Evolutionary conservation across 345 rosid genomes (phyloP).

Genomic region (Eucalyptus pauciflora): DNA sequence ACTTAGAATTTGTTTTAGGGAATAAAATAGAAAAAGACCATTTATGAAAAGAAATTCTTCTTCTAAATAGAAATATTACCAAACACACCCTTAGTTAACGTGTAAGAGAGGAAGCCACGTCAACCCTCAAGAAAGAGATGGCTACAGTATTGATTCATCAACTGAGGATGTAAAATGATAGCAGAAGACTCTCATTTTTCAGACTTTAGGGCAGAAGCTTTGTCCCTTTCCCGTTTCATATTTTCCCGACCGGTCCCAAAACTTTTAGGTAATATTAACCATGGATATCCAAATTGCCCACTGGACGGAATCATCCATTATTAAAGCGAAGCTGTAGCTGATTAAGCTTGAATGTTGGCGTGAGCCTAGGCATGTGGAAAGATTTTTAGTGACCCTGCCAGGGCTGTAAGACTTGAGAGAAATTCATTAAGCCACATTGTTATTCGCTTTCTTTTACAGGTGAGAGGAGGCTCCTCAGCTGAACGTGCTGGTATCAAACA

Average conservation of each 20-base stretch:
- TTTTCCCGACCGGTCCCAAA: not conserved
- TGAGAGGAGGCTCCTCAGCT: not conserved
- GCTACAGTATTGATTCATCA: not conserved
- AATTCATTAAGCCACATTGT: not conserved
- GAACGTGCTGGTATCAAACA: not conserved
- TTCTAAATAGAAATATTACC: no score
- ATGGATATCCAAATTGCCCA: not conserved
- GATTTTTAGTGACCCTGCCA: not conserved
- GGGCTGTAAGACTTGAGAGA: not conserved
- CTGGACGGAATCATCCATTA: not conserved
- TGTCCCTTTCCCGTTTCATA: not conserved
- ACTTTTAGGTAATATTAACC: not conserved
- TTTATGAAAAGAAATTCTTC: no score
- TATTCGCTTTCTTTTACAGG: not conserved
- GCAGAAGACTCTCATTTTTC: not conserved
- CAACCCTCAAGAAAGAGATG: not conserved
- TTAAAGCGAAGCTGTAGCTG: not conserved
- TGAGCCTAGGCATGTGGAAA: not conserved
- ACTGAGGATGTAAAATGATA: not conserved
- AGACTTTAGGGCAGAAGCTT: not conserved
- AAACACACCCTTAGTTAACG: no score
- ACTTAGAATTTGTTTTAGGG: rapidly evolving
- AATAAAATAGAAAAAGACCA: no score
- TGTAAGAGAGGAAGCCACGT: rapidly evolving
- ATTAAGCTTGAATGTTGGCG: not conserved